phyloP scores from a whole-genome alignment of 495 filamentous ascomycete genomes.

The Hyphodiscus hymeniophilus region DNA sequence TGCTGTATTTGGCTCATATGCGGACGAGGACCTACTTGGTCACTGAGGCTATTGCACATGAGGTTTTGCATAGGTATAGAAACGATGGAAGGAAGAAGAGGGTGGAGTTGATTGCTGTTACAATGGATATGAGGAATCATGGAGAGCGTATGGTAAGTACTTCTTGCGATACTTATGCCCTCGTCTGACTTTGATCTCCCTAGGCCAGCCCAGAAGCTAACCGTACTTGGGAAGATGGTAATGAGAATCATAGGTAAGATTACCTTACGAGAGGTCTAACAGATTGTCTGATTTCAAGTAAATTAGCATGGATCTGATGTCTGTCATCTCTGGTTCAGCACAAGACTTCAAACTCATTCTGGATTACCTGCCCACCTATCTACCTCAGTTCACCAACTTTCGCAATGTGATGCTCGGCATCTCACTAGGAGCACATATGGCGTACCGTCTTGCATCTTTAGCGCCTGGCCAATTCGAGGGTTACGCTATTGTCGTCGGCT shows the following conservation, averaged over 20 bases:
- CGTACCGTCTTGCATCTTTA: slow-evolving; percentile 9
- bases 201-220: slow-evolving; percentile 12
- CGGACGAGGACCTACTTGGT: slow-evolving; percentile 14
- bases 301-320: slow-evolving; percentile 11
- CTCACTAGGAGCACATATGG: slow-evolving; percentile 12
- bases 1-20: slow-evolving; percentile 15
- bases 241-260: slow-evolving; percentile 15
- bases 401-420: slow-evolving; percentile 17
- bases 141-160: slow-evolving; percentile 11
- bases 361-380: slow-evolving; percentile 14
- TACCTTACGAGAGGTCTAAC: background rate
- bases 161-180: background rate
- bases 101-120: slow-evolving; percentile 14
- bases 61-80: slow-evolving; percentile 16
- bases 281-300: background rate
- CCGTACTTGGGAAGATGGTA: slow-evolving; percentile 14
- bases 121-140: slow-evolving; percentile 20
- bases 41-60: slow-evolving; percentile 16
- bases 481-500: slow-evolving; percentile 17
- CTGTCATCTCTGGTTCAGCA: slow-evolving; percentile 9
- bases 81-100: slow-evolving; percentile 14
- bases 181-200: background rate
- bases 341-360: slow-evolving; percentile 20
- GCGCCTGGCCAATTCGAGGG: slow-evolving; percentile 7
- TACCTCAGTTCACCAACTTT: slow-evolving; percentile 14